Evolutionary conservation across 208 protist species (phyloP).

Genomic region (Acanthamoeba polyphaga): DNA sequence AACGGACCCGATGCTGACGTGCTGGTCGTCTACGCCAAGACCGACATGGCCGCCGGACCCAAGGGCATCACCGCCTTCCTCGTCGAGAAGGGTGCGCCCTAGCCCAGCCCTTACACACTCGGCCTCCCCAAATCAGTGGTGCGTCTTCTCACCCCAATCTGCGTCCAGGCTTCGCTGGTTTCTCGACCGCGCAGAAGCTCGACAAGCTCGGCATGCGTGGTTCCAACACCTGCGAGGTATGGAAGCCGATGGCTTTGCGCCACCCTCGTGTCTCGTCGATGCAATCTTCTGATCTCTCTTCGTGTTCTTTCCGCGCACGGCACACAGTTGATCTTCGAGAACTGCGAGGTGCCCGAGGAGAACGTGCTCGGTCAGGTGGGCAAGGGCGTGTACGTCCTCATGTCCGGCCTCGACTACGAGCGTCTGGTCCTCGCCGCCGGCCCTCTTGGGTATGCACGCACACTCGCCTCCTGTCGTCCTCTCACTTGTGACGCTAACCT

Average conservation of each 20-base stretch:
- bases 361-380: conserved; percentile 88
- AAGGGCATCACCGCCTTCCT: conserved; percentile 93
- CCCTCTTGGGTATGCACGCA: conserved; percentile 85
- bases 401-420: conserved; percentile 93
- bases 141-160: not conserved
- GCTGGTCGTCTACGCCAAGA: conserved; percentile 97
- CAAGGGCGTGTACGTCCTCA: conserved; percentile 92
- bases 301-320: not conserved
- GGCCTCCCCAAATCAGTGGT: not conserved
- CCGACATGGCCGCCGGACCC: conserved; percentile 86
- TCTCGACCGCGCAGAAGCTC: conserved; percentile 91
- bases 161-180: conserved; percentile 74
- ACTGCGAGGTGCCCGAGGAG: conserved; percentile 85
- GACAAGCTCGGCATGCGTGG: conserved; percentile 95
- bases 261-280: not conserved
- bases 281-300: not conserved
- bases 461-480: conserved; percentile 2
- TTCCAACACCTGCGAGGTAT: conserved; percentile 92
- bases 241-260: not conserved
- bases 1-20: conserved; percentile 97
- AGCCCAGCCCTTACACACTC: not conserved
- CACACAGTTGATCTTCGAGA: conserved; percentile 82
- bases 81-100: conserved; percentile 88
- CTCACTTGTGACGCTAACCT: not conserved
- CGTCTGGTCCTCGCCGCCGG: conserved; percentile 91